Percentiles rank a stretch among this genome's conserved stretches.
Conservation (phyloP, 176 grass and related monocot genomes). For the Chrysopogon serrulatus region DNA sequence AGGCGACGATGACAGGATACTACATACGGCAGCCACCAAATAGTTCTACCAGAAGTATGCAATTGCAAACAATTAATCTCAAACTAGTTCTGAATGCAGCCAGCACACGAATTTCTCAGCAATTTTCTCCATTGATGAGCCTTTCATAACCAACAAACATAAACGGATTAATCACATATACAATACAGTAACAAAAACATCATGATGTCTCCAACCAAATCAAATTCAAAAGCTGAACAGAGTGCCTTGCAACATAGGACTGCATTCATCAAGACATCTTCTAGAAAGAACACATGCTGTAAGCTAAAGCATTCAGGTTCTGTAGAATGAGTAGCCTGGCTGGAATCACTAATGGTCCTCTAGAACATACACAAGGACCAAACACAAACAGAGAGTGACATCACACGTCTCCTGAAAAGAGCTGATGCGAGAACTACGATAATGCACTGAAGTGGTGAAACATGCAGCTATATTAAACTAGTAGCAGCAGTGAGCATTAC, state of each 20-base stretch:
- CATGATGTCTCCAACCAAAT: neutral
- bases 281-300: neutral
- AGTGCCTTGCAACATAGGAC: neutral
- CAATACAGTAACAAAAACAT: too few species aligned
- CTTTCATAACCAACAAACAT: too few species aligned
- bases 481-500: neutral
- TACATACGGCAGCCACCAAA: too few species aligned
- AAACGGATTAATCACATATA: neutral
- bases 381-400: neutral
- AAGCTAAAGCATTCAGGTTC: neutral
- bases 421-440: neutral
- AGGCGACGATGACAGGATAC: too few species aligned
- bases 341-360: neutral
- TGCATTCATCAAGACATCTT: neutral
- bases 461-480: neutral
- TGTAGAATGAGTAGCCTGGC: neutral
- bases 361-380: neutral
- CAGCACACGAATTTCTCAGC: too few species aligned
- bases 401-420: neutral
- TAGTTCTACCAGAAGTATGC: too few species aligned
- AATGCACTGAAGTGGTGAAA: neutral
- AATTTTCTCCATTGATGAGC: too few species aligned
- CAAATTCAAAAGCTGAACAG: neutral
- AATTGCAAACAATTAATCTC: too few species aligned
- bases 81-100: too few species aligned